phyloP scores from a whole-genome alignment of 192 early-diverging fungal genomes.

The Linnemannia schmuckeri region DNA sequence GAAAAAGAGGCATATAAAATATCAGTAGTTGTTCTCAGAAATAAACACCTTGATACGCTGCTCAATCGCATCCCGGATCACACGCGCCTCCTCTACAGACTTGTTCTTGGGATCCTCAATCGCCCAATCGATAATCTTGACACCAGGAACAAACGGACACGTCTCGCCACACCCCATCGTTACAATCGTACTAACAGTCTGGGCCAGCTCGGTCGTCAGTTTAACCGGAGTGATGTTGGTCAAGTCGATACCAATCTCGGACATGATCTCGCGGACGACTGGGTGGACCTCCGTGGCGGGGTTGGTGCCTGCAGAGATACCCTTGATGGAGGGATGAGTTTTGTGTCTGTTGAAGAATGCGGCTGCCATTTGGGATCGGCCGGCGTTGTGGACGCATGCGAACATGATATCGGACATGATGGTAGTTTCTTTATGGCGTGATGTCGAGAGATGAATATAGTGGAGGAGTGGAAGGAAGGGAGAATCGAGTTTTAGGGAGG shows the following conservation, averaged over 20 bases:
- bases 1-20: too few species aligned
- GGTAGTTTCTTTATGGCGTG: background rate
- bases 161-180: constrained; percentile 37
- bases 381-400: constrained; percentile 26
- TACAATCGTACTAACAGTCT: constrained; percentile 17
- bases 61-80: constrained; percentile 21
- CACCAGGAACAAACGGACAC: constrained; percentile 21
- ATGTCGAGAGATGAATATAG: background rate
- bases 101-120: constrained; percentile 26
- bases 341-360: constrained; percentile 33
- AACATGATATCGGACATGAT: constrained; percentile 31
- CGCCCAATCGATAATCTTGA: constrained; percentile 23
- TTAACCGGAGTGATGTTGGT: constrained; percentile 23
- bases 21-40: background rate
- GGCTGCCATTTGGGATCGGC: constrained; percentile 26
- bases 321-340: constrained; percentile 10
- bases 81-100: constrained; percentile 7
- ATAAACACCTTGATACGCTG: constrained; percentile 17
- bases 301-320: constrained; percentile 30
- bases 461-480: background rate
- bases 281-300: constrained; percentile 19
- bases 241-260: constrained; percentile 21
- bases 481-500: background rate
- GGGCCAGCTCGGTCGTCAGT: constrained; percentile 22
- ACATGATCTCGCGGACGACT: constrained; percentile 22